These are phyloP conservation scores for Incumbomyces delicatus DNA, from an alignment of 2,329 filamentous ascomycete genomes.

Conservation along the genomic window DNA sequence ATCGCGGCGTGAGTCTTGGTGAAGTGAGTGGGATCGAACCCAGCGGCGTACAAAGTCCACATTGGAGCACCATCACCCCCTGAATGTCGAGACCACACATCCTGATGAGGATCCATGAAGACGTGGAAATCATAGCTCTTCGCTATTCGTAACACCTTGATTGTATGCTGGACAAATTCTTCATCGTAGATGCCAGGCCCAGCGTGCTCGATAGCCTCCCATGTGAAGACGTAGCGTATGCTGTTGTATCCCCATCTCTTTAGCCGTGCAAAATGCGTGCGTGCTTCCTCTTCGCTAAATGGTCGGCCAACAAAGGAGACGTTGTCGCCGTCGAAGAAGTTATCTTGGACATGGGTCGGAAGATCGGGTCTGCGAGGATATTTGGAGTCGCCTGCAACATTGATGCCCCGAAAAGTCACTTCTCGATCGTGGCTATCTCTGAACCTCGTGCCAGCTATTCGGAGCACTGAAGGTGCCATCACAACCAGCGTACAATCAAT, in stretches of 20 bases:
- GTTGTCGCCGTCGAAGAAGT: conserved; percentile 87
- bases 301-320: conserved; percentile 83
- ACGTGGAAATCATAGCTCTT: conserved; percentile 90
- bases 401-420: conserved; percentile 85
- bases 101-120: conserved; percentile 98
- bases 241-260: conserved; percentile 91
- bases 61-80: conserved; percentile 92
- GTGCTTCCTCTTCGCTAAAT: conserved; percentile 72
- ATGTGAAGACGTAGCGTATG: conserved; percentile 93
- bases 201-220: conserved; percentile 94
- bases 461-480: conserved; percentile 68
- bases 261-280: conserved; percentile 74
- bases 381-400: conserved; percentile 84
- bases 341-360: conserved; percentile 65
- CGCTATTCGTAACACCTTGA: conserved; percentile 70
- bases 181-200: conserved; percentile 91
- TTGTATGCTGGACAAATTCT: conserved; percentile 83
- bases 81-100: conserved; percentile 95
- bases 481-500: neutral
- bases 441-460: conserved; percentile 78
- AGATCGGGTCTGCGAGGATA: conserved; percentile 70
- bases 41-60: conserved; percentile 95
- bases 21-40: conserved; percentile 78
- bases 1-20: conserved; percentile 80
- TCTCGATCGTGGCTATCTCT: conserved; percentile 73